Base-by-base conservation (phyloP, 2,329 filamentous ascomycete species). In the Torrubiella hemipterigena region DNA sequence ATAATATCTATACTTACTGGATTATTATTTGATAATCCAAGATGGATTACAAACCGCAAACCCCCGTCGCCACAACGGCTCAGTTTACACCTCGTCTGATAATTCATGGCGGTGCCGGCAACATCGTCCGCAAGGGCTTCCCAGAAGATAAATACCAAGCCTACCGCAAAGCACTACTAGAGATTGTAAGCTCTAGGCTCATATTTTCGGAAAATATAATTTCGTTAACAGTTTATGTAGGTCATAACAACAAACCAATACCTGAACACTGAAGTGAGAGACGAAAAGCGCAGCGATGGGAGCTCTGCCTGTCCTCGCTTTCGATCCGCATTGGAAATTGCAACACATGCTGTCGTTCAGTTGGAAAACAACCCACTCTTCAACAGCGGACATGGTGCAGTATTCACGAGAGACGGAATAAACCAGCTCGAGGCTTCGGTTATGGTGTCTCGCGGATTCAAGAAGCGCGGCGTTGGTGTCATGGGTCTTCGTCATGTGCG, bases 401-500 rank as follows among this genome's bases (percentile, higher is more conserved):
- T 93, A 14, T 94, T 93, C 54, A 93, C 84, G 1, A 73, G 77
- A 30, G 77, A 80, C 41, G 87, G 86, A 13, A 69, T 77, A 39
- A 86, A 87, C 51, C 82, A 94, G 58, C 75, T 93, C 38, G 86
- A 94, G 56, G 82, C 83, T 2, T 82, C 76, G 7, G 72, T 93
- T 31, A 93, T 93, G 85, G 81, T 93, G 0, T 81, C 79, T 3
- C 66, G 67, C 17, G 80, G 78, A 1, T 63, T 65, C 34, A 68
- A 73, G 24, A 94, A 93, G 61, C 72, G 83, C 21, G 84, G 77
- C 12, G 81, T 83, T 0, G 83, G 82, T 4, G 74, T 85, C 6
- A 82, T 82, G 58, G 72, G 83, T 4, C 52, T 93, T 11, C 68
- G 65, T 6, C 72, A 65, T 25, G 80, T 91, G n/a, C 77, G 77